Evolutionary conservation across 2,329 filamentous ascomycete species (phyloP).

Genomic region (Geosmithia flava): DNA sequence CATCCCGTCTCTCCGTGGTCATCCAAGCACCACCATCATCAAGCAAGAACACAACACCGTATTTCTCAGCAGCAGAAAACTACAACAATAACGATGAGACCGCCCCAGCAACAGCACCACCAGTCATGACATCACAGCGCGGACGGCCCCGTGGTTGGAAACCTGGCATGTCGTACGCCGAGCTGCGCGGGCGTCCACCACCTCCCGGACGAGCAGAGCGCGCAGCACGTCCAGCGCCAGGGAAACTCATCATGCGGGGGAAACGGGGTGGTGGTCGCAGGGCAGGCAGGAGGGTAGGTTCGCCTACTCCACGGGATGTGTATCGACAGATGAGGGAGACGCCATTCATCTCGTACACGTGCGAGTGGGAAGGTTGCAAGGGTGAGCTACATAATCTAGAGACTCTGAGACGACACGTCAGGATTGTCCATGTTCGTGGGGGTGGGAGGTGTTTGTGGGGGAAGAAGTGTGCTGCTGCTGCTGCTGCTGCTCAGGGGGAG

Average conservation of each 20-base stretch:
- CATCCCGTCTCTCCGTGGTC: too few relatives aligned
- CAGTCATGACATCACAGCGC: constrained; percentile 4
- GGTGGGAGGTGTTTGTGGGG: not conserved
- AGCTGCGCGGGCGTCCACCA: constrained; percentile 6
- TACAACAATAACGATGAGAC: not conserved
- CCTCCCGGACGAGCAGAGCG: constrained; percentile 7
- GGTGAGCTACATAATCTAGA: constrained; percentile 52
- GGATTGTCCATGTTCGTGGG: constrained; percentile 30
- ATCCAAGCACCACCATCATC: too few relatives aligned
- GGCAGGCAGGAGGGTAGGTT: constrained; percentile 13
- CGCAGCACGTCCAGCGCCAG: constrained; percentile 1
- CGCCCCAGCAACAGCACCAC: not conserved
- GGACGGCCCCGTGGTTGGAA: constrained; percentile 37
- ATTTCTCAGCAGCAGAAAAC: not conserved
- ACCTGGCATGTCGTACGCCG: constrained; percentile 15
- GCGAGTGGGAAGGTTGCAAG: constrained; percentile 46
- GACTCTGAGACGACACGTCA: constrained; percentile 42
- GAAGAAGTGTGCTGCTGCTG: constrained; percentile 8
- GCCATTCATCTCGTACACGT: constrained; percentile 38
- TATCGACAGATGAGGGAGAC: constrained; percentile 27
- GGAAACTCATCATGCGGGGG: not conserved
- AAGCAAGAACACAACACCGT: too few relatives aligned
- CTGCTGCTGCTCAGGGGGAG: constrained; percentile 12
- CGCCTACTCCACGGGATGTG: constrained; percentile 23
- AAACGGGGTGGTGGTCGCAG: not conserved